Conservation (phyloP, 495 filamentous ascomycete genomes). For the Penicillium bialowiezense region DNA sequence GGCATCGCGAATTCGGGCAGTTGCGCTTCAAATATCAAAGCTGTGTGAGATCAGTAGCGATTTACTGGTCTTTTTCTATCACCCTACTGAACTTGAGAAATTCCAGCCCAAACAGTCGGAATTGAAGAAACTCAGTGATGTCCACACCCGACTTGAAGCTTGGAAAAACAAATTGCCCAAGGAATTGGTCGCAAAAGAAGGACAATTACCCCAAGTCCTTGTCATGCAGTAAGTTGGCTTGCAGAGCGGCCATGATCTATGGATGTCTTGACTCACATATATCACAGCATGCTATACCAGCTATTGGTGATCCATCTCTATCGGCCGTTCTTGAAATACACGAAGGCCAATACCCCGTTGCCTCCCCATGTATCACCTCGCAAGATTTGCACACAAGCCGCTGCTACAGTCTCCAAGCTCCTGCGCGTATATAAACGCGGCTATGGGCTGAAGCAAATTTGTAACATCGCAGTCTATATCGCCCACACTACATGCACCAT, state of each 20-base stretch:
- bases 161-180: constrained; percentile 85
- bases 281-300: constrained; percentile 88
- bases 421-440: constrained; percentile 90
- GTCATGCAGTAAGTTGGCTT: constrained; percentile 81
- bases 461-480: constrained; percentile 95
- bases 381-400: constrained; percentile 85
- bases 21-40: constrained; percentile 76
- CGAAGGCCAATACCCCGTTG: constrained; percentile 72
- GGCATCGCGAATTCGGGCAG: constrained; percentile 76
- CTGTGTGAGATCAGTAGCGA: constrained; percentile 94
- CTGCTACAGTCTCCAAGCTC: constrained; percentile 82
- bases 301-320: constrained; percentile 96
- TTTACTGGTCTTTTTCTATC: constrained; percentile 85
- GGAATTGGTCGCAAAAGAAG: constrained; percentile 87
- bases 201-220: constrained; percentile 81
- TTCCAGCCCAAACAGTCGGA: constrained; percentile 68
- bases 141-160: constrained; percentile 85
- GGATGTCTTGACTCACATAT: constrained; percentile 24
- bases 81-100: constrained; percentile 64
- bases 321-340: constrained; percentile 93
- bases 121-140: constrained; percentile 86
- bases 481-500: constrained; percentile 90
- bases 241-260: no score
- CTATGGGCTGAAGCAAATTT: constrained; percentile 88
- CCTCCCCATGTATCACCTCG: constrained; percentile 87